These are phyloP conservation scores for Ceratocystis eucalypticola DNA, from an alignment of 2,329 filamentous ascomycete genomes.

Conservation along the genomic window DNA sequence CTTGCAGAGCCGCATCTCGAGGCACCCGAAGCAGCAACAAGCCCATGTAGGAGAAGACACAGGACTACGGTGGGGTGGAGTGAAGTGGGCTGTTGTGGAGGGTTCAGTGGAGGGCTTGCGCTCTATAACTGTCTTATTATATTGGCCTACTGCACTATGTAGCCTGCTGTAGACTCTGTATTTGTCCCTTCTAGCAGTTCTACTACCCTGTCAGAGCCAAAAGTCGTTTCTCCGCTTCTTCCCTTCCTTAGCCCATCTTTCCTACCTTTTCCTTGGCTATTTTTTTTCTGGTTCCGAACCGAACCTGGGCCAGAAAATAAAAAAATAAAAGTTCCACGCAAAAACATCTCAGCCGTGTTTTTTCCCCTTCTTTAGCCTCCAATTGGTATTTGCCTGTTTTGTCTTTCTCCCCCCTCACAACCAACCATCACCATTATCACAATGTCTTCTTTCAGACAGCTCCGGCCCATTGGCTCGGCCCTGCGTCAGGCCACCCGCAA, in stretches of 20 bases:
- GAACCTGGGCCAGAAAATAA: background rate
- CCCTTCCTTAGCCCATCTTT: constrained; percentile 9
- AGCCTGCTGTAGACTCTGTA: background rate
- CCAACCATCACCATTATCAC: constrained; percentile 25
- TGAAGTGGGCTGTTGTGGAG: too few species aligned
- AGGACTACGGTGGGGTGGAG: too few species aligned
- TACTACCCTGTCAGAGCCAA: background rate
- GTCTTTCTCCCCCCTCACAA: constrained; percentile 9
- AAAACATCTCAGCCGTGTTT: constrained; percentile 12
- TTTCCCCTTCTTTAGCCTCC: constrained; percentile 13
- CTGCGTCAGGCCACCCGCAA: constrained; percentile 53
- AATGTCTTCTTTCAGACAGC: constrained; percentile 78
- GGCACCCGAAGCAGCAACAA: too few species aligned
- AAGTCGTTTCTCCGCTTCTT: constrained; percentile 18
- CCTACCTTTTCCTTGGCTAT: constrained; percentile 10
- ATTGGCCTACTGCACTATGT: too few species aligned
- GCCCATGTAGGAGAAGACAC: too few species aligned
- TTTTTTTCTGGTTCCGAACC: constrained; percentile 9
- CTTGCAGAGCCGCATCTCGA: too few species aligned
- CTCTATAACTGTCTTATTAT: too few species aligned
- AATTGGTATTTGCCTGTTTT: constrained; percentile 18
- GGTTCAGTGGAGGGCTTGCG: background rate
- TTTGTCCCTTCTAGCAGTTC: background rate
- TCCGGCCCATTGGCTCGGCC: constrained; percentile 53
- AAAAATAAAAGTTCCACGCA: constrained; percentile 1